A percentile compares a stretch with the other conserved stretches of the same genome.
Conservation (phyloP, 2,329 filamentous ascomycete species). For the Chlorencoelia australis region DNA sequence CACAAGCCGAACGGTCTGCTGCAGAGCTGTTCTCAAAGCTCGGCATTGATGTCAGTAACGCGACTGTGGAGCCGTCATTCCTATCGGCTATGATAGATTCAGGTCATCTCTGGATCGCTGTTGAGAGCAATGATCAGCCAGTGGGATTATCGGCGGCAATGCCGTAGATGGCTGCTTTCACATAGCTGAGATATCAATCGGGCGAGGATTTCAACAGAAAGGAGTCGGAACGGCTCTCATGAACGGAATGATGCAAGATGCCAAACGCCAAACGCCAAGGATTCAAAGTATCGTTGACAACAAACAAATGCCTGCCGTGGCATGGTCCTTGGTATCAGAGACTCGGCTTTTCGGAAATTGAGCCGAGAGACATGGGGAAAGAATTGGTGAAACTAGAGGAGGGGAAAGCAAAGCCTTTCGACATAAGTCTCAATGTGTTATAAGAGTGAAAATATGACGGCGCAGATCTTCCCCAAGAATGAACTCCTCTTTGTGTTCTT, state of each 20-base stretch:
- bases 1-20: slow-evolving; percentile 23
- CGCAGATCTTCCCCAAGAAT: background rate
- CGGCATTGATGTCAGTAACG: slow-evolving; percentile 15
- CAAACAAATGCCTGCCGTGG: slow-evolving; percentile 21
- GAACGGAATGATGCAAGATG: slow-evolving; percentile 19
- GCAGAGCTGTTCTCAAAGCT: slow-evolving; percentile 20
- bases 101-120: slow-evolving; percentile 24
- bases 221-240: slow-evolving; percentile 24
- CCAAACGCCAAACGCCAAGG: slow-evolving; percentile 18
- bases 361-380: slow-evolving; percentile 10
- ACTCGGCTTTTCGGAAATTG: slow-evolving; percentile 22
- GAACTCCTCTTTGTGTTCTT: background rate
- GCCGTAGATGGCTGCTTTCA: slow-evolving; percentile 23
- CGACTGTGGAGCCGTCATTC: slow-evolving; percentile 16
- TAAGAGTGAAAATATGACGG: slow-evolving; percentile 2
- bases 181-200: slow-evolving; percentile 24
- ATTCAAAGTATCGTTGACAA: slow-evolving; percentile 23
- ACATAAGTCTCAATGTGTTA: slow-evolving; percentile 1
- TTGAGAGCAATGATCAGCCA: slow-evolving; percentile 19
- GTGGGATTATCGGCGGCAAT: slow-evolving; percentile 24
- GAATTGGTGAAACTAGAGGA: slow-evolving; percentile 1
- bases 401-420: background rate
- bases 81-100: slow-evolving; percentile 16
- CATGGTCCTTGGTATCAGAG: slow-evolving; percentile 25
- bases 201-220: slow-evolving; percentile 20